Evolutionary conservation across 495 filamentous ascomycete genomes (phyloP), one percentile per base, ranked within the genome.

Genomic region (Cryomyces minteri): DNA sequence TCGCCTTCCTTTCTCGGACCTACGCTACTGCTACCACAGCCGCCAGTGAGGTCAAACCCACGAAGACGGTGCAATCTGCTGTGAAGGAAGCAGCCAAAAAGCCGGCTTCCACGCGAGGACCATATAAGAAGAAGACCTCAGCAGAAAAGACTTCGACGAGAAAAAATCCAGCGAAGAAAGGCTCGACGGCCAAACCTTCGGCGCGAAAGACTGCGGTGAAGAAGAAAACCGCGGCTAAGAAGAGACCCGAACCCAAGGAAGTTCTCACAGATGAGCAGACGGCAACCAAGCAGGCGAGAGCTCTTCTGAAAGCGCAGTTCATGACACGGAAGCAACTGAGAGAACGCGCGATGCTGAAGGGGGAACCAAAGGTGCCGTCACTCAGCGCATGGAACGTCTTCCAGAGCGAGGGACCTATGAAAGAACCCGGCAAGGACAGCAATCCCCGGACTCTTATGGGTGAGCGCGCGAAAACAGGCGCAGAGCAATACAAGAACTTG

Each of bases 221-320:
- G 18, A 2, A 25, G 18, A 48, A 44, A 12, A 4, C 41, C 25
- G 41, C 31, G 34, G 33, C 48, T 2, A 43, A 43, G 42, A 45
- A 46, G 47, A 44, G 43, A 29, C 43, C 37, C 11, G 14, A 34
- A 5, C 31, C 8, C 28, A 41, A 41, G 41, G 50, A 55, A 36
- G 40, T 5, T 28, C 45, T 52, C 46, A 55, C 50, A 14, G 43
- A 43, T 12, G 43, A 49, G 41, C 46, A 52, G 32, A 42, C 48
- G 36, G 49, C 41, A 6, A 25, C 18, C 2, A 25, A 25, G 18
- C 18, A 25, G 40, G 29, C 32, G 41, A 45, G 32, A 30, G 34
- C 34, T 9, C 8, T 9, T 9, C 34, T 12, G 8, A 37, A 37
- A 12, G 34, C 34, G 9, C 8, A 37, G 12, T 12, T 3, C 8